These are phyloP conservation scores for Dendrocalamus latiflorus DNA, from an alignment of 202 grass and related monocot species.

Conservation along the genomic window DNA sequence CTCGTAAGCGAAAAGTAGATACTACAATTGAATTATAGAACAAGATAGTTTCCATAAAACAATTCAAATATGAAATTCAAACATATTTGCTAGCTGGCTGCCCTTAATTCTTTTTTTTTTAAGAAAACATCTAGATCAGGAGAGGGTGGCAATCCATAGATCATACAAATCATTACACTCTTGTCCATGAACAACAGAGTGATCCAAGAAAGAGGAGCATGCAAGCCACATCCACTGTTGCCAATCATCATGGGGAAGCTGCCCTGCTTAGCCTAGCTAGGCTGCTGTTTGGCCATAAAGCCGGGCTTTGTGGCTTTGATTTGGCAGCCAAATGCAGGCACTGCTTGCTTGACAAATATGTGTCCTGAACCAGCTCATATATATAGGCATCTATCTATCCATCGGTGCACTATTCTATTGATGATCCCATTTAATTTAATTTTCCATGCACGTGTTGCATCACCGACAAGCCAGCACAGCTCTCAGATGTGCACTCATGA, in stretches of 20 bases:
- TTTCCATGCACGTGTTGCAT: background rate
- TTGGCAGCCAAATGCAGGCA: background rate
- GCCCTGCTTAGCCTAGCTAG: background rate
- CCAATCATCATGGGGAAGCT: slow-evolving; percentile 33
- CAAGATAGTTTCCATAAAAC: background rate
- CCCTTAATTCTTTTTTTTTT: background rate
- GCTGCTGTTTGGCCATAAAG: slow-evolving; percentile 18
- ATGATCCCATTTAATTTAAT: no score
- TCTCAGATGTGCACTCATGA: slow-evolving; percentile 12
- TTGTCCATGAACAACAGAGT: background rate
- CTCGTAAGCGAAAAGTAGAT: no score
- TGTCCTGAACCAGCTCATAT: background rate
- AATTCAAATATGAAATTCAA: background rate
- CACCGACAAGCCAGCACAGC: slow-evolving; percentile 26
- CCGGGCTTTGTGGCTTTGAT: slow-evolving; percentile 15
- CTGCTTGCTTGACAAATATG: slow-evolving; percentile 5
- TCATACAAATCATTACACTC: slow-evolving; percentile 23
- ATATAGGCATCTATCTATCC: background rate
- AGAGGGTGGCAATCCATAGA: background rate
- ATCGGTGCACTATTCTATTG: background rate
- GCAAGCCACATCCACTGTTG: slow-evolving; percentile 1
- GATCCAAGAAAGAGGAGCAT: slow-evolving; percentile 26
- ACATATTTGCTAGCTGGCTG: background rate
- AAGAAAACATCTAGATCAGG: background rate
- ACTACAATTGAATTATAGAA: background rate